phyloP scores from a whole-genome alignment of 2,329 filamentous ascomycete species.

The Fusarium denticulatum region DNA sequence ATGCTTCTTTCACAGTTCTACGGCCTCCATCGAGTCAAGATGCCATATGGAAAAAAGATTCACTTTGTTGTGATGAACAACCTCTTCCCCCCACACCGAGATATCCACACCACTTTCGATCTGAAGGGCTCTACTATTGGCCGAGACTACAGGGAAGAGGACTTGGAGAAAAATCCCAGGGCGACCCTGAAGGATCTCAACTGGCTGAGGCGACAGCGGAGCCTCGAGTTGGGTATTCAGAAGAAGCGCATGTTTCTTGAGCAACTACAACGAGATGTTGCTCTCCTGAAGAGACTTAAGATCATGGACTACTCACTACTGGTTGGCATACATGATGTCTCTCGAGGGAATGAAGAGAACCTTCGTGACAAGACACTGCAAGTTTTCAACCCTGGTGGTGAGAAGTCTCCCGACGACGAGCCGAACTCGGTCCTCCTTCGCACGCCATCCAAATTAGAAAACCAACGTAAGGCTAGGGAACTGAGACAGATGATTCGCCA shows the following conservation, averaged over 20 bases:
- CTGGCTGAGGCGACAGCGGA: conserved; percentile 86
- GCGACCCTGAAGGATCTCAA: conserved; percentile 97
- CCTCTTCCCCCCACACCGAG: conserved; percentile 93
- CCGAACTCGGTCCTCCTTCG: conserved; percentile 76
- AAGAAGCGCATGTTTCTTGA: conserved; percentile 91
- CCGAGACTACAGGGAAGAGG: conserved; percentile 88
- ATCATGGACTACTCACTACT: conserved; percentile 99
- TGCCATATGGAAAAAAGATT: conserved; percentile 97
- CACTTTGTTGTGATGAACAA: conserved; percentile 99
- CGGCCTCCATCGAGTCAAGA: conserved; percentile 95
- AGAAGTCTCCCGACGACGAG: conserved; percentile 66
- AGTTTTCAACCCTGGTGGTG: conserved; percentile 91
- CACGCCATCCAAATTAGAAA: conserved; percentile 94
- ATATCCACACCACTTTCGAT: conserved; percentile 97
- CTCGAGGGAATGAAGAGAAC: conserved; percentile 94
- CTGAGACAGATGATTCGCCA: conserved; percentile 91
- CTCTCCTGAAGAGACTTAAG: conserved; percentile 83
- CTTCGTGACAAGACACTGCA: conserved; percentile 88
- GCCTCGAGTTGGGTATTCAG: conserved; percentile 86
- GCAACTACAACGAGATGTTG: conserved; percentile 88
- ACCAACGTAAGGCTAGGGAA: conserved; percentile 88
- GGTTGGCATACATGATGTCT: conserved; percentile 91
- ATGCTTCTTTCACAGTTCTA: conserved; percentile 98
- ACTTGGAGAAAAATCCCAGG: conserved; percentile 86
- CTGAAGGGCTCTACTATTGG: conserved; percentile 96